Conservation (phyloP, 2,329 filamentous ascomycete genomes). For the Aspergillus ochraceoroseus region DNA sequence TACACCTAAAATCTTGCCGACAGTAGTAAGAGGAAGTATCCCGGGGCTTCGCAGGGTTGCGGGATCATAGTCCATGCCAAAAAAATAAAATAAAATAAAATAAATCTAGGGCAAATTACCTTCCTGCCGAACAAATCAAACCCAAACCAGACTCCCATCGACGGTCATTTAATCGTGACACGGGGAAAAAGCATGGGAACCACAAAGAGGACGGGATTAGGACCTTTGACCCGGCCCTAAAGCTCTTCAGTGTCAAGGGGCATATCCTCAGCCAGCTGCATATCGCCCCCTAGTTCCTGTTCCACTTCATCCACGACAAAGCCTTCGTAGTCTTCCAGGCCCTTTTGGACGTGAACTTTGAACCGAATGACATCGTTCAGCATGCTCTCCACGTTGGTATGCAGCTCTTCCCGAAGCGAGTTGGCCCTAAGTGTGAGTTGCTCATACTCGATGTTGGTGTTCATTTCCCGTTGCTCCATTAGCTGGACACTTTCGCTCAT, state of each 20-base stretch:
- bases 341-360: conserved; percentile 94
- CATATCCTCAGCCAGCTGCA: conserved; percentile 38
- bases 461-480: conserved; percentile 93
- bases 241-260: conserved; percentile 12
- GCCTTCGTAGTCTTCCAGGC: conserved; percentile 85
- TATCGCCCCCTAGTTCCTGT: conserved; percentile 67
- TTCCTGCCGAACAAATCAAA: no score
- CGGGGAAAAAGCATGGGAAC: background rate
- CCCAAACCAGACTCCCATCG: no score
- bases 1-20: conserved; percentile 3
- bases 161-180: background rate
- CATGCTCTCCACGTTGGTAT: conserved; percentile 93
- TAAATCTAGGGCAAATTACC: no score
- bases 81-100: no score
- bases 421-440: conserved; percentile 81
- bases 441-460: conserved; percentile 92
- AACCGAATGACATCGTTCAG: conserved; percentile 97
- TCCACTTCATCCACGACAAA: conserved; percentile 94
- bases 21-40: background rate
- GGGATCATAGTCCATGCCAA: background rate
- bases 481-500: conserved; percentile 82
- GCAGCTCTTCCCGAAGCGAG: conserved; percentile 87
- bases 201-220: background rate
- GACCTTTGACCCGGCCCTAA: background rate
- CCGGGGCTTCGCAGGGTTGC: background rate